Evolutionary conservation across 257 asterid genomes (phyloP).

Genomic region (Jasminum sambac): DNA sequence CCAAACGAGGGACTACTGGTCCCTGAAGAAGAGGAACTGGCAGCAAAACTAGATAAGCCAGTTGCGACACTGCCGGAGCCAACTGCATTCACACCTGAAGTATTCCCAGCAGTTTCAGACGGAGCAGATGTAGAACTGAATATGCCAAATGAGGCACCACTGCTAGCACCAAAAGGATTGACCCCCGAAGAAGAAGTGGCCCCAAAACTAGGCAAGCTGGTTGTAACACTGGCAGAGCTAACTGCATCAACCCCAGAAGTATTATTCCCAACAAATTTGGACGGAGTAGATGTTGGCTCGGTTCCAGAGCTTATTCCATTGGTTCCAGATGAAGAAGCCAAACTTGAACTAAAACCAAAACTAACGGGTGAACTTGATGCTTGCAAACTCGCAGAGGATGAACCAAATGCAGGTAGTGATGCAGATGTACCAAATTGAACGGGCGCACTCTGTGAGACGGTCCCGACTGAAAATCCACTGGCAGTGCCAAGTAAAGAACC

Average conservation of each 20-base stretch:
- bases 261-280: conserved; percentile 38
- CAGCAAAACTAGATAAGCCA: conserved; percentile 37
- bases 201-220: conserved; percentile 39
- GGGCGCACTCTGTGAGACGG: conserved; percentile 33
- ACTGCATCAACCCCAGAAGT: conserved; percentile 24
- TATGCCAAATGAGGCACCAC: conserved; percentile 18
- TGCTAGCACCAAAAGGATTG: conserved; percentile 27
- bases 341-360: conserved; percentile 36
- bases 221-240: conserved; percentile 39
- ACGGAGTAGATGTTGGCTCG: conserved; percentile 32
- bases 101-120: conserved; percentile 37
- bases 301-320: conserved; percentile 31
- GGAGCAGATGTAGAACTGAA: conserved; percentile 36
- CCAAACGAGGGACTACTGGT: conserved; percentile 19
- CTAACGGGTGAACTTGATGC: conserved; percentile 14
- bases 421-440: conserved; percentile 28
- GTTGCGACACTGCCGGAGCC: conserved; percentile 40
- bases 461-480: conserved; percentile 30
- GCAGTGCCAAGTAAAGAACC: conserved; percentile 40
- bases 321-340: conserved; percentile 43
- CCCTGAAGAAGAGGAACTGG: conserved; percentile 35
- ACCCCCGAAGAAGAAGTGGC: conserved; percentile 33
- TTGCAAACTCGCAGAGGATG: conserved; percentile 31
- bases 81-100: conserved; percentile 26
- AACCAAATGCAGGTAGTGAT: conserved; percentile 32